Evolutionary conservation across 176 grass and related monocot genomes (phyloP), one percentile per base, ranked within the genome.

Genomic region (Luzula sylvatica): DNA sequence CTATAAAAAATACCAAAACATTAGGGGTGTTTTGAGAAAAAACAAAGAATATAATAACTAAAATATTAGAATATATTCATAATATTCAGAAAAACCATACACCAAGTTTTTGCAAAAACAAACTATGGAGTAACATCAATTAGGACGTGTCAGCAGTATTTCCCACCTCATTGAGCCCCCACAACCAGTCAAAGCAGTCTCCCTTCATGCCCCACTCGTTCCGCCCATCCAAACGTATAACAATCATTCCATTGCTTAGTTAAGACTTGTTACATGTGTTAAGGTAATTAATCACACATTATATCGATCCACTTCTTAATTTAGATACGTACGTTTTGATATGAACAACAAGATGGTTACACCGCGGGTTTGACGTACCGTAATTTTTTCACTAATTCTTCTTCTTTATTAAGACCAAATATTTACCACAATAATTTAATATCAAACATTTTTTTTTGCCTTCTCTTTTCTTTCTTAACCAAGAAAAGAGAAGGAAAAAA

Each of bases 361-460:
- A 25, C 57, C 57, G 1, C 22, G 17, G 39, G 20, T 43, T 11
- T 21, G 26, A 61, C 39, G 9, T 26, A 47, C 22, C 14, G 15
- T 47, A 8, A 64, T 47, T 29, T 20, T 45, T 48, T 18, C 13
- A 3, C 25, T 27, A n/a, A n/a, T n/a, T n/a, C n/a, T 63, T 63
- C 46, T 63, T 23, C 27, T 46, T 63, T 60, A 46, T 63, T 63
- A 32, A 29, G 38, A 58, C 18, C 55, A 63, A 13, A 40, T 46
- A 32, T n/a, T 46, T 49, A 50, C 25, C 59, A 46, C 59, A 64
- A 38, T 28, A 64, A 20, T 28, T 12, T 26, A 42, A 7, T n/a
- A n/a, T 14, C 19, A 22, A 2, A 22, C n/a, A n/a, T n/a, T n/a
- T 23, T 8, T 42, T 43, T 29, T 47, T 62, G 25, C 17, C 23